Evolutionary conservation across 441 rosid species (phyloP), one percentile per base, ranked within the genome.

Genomic region (Erysimum pusillum): DNA sequence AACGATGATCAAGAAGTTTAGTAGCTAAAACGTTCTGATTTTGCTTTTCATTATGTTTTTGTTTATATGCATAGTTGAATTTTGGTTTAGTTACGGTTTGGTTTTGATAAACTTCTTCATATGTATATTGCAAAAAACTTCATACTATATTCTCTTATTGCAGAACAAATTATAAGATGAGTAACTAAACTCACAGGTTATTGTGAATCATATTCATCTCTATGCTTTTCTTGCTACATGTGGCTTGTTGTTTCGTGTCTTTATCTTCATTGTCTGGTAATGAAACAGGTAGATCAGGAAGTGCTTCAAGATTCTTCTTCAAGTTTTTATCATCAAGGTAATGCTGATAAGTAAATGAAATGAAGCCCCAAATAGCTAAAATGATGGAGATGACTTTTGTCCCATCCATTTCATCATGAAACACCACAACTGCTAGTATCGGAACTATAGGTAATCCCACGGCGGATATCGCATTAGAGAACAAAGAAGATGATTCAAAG

Each of bases 351-450:
- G 68, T 39, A 49, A 62, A 83, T 2, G 84, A 80, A 41, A 57
- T 15, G 44, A 83, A 71, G 0, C 82, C 84, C 84, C 83, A 80
- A 0, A 75, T 7, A 8, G 83, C 83, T 68, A 83, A 32, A 22
- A 67, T 13, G 78, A 80, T 71, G 63, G 84, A 65, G 3, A 83
- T 59, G 2, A 48, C 61, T 56, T 83, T 83, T 17, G 56, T 39
- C 1, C 74, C 82, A n/a, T 71, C 17, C 84, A 83, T 83, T 53
- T 68, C 17, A 62, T 78, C 86, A 9, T 48, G 68, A 48, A 80
- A 75, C 41, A 83, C 56, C 10, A 78, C 5, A 2, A 72, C 78
- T 2, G 83, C 83, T 14, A 77, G 8, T 15, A 80, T 49, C 13
- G 82, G 83, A 42, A 78, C 61, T 7, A 78, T 11, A 2, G 80